These are phyloP conservation scores for Nakazawaea wickerhamii DNA, from an alignment of 805 yeast genomes.

Conservation along the genomic window DNA sequence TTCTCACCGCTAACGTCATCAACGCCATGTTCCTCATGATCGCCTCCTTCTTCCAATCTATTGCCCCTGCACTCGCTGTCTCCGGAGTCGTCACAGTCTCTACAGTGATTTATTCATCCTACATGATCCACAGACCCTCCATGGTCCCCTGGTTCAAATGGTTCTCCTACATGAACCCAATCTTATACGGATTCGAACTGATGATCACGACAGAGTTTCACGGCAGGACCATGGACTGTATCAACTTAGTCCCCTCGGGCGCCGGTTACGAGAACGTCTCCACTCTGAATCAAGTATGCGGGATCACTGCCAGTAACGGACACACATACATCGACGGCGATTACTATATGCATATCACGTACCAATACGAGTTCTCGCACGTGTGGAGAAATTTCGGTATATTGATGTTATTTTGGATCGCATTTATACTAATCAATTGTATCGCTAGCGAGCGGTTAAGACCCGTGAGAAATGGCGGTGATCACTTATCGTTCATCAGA, in stretches of 20 bases:
- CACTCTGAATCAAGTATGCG: slow-evolving; percentile 41
- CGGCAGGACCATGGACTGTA: slow-evolving; percentile 47
- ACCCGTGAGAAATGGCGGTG: slow-evolving; percentile 22
- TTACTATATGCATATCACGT: slow-evolving; percentile 28
- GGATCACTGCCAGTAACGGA: slow-evolving; percentile 48
- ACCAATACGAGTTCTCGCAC: slow-evolving; percentile 31
- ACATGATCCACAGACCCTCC: slow-evolving; percentile 50
- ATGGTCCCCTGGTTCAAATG: slow-evolving; percentile 63
- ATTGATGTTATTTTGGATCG: slow-evolving; percentile 39
- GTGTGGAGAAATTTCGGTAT: slow-evolving; percentile 46
- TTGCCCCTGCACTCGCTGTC: slow-evolving; percentile 52
- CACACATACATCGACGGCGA: slow-evolving; percentile 51
- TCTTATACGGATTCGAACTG: slow-evolving; percentile 45
- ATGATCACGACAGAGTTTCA: slow-evolving; percentile 54
- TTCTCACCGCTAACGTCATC: slow-evolving; percentile 40
- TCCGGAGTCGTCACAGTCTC: slow-evolving; percentile 50
- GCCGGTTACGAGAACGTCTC: slow-evolving; percentile 42
- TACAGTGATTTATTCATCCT: slow-evolving; percentile 55
- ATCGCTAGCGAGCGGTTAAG: slow-evolving; percentile 23
- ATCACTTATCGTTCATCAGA: slow-evolving; percentile 37
- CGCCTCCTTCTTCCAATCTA: slow-evolving; percentile 43
- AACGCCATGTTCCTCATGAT: slow-evolving; percentile 47
- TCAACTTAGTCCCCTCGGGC: slow-evolving; percentile 47
- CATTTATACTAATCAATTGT: slow-evolving; percentile 22
- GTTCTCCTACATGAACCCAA: slow-evolving; percentile 45